Evolutionary conservation across 306 rosid species (phyloP), one percentile per base, ranked within the genome.

Genomic region (Erythrophleum fordii): DNA sequence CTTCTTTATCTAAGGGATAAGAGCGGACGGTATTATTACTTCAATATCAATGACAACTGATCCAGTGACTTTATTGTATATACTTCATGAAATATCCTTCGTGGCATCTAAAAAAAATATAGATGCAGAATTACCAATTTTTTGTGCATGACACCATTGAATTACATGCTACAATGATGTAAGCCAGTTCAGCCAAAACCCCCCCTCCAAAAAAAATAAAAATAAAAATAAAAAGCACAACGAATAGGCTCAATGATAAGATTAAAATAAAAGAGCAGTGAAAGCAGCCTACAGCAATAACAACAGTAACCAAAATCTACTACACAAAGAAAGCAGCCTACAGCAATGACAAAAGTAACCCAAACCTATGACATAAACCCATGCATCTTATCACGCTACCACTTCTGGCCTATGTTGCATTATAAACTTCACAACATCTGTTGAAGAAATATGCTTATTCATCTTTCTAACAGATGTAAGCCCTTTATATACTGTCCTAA

Each of bases 1-100:
- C 72, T 65, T 66, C 83, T 80, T 25, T 80, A 78, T 44, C 70
- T 34, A 55, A 69, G 58, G 44, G 65, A 61, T 69, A 75, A 76
- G 64, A 77, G 66, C 26, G 52, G 72, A 73, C 31, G 55, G n/a
- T 77, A 82, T 64, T 65, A 37, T 71, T 65, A 80, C 65, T 61
- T 80, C n/a, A 31, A 69, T 52, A 60, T 53, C 13, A 74, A 46
- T 55, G 14, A 52, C 42, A 72, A 37, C 72, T 74, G 60, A 46
- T 42, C 23, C 46, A 83, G 44, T 42, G 51, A 66, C 49, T 82
- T 67, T 26, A 3, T 5, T 29, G 8, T 26, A 59, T 26, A 26
- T 59, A 26, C 66, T 59, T 26, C 17, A 10, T 23, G 34, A 23
- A 56, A 56, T 56, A 59, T 11, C 66, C 11, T 58, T 3, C 12